phyloP scores from a whole-genome alignment of 2,329 filamentous ascomycete species.

The Penicillium sp. region DNA sequence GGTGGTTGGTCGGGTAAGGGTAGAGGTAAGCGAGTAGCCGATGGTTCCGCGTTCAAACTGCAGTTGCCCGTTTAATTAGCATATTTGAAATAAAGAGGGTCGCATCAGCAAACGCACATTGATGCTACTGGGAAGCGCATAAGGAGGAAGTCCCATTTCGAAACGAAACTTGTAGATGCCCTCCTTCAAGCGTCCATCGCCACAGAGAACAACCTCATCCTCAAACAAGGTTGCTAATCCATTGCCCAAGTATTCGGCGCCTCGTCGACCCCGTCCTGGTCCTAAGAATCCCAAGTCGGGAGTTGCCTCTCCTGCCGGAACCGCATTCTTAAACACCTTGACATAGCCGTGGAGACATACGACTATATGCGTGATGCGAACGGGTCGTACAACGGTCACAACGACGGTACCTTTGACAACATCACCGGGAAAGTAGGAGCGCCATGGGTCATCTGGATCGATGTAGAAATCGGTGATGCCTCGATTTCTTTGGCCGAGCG shows the following conservation, averaged over 20 bases:
- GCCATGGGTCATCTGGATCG: conserved; percentile 55
- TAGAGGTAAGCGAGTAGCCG: conserved; percentile 81
- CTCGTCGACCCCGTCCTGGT: conserved; percentile 46
- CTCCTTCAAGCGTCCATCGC: conserved; percentile 54
- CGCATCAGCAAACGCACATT: conserved; percentile 57
- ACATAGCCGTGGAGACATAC: conserved; percentile 56
- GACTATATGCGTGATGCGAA: conserved; percentile 56
- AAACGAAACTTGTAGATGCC: conserved; percentile 60
- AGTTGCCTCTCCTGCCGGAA: conserved; percentile 47
- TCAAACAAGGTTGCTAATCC: conserved; percentile 57
- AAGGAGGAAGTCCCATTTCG: conserved; percentile 53
- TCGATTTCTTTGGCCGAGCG: conserved; percentile 46
- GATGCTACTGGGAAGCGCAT: conserved; percentile 70
- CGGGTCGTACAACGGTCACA: conserved; percentile 52
- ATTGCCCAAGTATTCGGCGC: conserved; percentile 53
- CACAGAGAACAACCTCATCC: conserved; percentile 56
- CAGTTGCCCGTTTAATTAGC: conserved; percentile 3
- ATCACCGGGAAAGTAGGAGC: conserved; percentile 55
- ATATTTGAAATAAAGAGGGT: neutral
- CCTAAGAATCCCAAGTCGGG: conserved; percentile 45
- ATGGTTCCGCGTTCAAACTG: conserved; percentile 94
- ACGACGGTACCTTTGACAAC: conserved; percentile 53
- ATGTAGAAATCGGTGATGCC: conserved; percentile 55
- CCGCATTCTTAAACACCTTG: conserved; percentile 57
- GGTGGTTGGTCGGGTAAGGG: conserved; percentile 76